phyloP scores from a whole-genome alignment of 208 protist species.

The Crithidia fasciculata region DNA sequence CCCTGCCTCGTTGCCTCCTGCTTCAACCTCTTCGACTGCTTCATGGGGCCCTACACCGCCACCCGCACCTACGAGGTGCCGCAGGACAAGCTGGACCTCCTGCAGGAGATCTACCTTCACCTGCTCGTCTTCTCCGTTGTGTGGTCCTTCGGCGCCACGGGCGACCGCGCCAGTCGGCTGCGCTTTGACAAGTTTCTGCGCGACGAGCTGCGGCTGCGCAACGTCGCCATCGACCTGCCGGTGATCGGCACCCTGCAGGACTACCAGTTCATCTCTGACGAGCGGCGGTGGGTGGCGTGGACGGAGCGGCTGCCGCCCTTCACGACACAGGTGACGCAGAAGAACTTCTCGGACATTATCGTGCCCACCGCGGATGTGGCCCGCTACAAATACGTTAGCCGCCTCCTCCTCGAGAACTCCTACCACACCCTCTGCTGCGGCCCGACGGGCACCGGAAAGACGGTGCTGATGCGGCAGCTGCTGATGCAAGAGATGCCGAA shows the following conservation, averaged over 20 bases:
- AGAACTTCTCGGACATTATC: conserved; percentile 96
- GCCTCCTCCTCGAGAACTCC: conserved; percentile 88
- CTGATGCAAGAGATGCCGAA: conserved; percentile 95
- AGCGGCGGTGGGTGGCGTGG: conserved; percentile 94
- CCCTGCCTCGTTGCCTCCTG: conserved; percentile 93
- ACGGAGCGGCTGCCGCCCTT: conserved; percentile 89
- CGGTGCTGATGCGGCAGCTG: conserved; percentile 94
- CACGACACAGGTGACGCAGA: conserved; percentile 80
- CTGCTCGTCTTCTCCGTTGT: conserved; percentile 97
- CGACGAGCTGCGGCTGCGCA: conserved; percentile 66
- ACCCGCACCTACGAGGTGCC: conserved; percentile 82
- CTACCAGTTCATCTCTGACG: conserved; percentile 92
- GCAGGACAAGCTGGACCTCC: conserved; percentile 78
- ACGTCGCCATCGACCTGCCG: conserved; percentile 85
- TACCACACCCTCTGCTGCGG: conserved; percentile 96
- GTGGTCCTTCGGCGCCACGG: conserved; percentile 97
- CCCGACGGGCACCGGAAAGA: conserved; percentile 98
- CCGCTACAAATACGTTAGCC: conserved; percentile 96
- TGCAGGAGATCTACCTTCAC: conserved; percentile 83
- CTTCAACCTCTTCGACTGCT: conserved; percentile 94
- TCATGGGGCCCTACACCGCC: conserved; percentile 88
- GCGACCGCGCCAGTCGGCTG: conserved; percentile 86
- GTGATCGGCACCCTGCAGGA: conserved; percentile 95
- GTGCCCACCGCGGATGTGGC: conserved; percentile 97
- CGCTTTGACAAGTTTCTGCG: conserved; percentile 96